These are phyloP conservation scores for Trichophyton mentagrophytes DNA, from an alignment of 2,329 filamentous ascomycete genomes.

Conservation along the genomic window DNA sequence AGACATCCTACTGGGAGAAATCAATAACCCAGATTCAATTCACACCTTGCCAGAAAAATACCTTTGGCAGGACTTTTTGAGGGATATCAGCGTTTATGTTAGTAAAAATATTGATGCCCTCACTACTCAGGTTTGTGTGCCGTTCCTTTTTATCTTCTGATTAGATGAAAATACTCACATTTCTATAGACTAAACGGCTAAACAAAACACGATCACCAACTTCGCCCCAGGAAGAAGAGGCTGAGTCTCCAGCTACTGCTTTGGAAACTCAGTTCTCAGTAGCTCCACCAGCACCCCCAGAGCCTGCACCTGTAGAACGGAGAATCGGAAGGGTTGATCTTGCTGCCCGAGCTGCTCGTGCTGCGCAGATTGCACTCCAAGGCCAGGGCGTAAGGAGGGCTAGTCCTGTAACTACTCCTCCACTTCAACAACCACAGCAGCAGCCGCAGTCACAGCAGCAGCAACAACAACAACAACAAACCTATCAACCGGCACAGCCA, in stretches of 20 bases:
- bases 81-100: conserved; percentile 46
- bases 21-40: conserved; percentile 39
- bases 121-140: conserved; percentile 31
- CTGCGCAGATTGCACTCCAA: conserved; percentile 37
- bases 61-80: conserved; percentile 51
- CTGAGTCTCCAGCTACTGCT: conserved; percentile 25
- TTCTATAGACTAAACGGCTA: conserved; percentile 26
- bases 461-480: neutral
- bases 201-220: conserved; percentile 27
- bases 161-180: neutral
- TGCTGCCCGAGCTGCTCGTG: conserved; percentile 36
- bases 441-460: conserved; percentile 15
- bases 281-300: conserved; percentile 24
- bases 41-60: conserved; percentile 46
- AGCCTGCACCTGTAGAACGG: conserved; percentile 26
- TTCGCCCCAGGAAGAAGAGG: conserved; percentile 24
- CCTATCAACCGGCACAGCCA: conserved; percentile 13
- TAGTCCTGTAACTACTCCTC: neutral
- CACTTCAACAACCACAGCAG: conserved; percentile 19
- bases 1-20: conserved; percentile 44
- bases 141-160: neutral
- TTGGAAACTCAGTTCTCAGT: conserved; percentile 33
- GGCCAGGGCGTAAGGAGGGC: conserved; percentile 25
- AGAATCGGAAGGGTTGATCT: conserved; percentile 32
- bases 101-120: conserved; percentile 45